These are phyloP conservation scores for Candida arabinofermentans DNA, from an alignment of 805 yeast species.

Conservation along the genomic window DNA sequence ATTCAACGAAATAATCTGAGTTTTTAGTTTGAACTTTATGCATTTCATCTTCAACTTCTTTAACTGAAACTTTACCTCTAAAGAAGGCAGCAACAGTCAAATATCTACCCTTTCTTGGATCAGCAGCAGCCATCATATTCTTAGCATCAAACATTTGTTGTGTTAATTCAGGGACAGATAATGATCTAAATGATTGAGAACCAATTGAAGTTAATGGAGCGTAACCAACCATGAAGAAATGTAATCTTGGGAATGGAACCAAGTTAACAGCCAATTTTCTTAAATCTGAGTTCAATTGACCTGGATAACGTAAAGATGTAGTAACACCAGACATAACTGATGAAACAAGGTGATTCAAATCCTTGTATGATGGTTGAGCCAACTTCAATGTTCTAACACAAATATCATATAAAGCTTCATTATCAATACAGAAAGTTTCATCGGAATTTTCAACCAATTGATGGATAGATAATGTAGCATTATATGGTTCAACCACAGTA, in stretches of 20 bases:
- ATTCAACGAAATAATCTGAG: constrained; percentile 82
- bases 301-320: constrained; percentile 90
- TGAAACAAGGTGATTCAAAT: constrained; percentile 78
- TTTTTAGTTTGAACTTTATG: constrained; percentile 77
- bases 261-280: constrained; percentile 91
- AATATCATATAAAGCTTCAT: constrained; percentile 88
- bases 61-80: constrained; percentile 88
- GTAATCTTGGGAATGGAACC: constrained; percentile 93
- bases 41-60: constrained; percentile 95
- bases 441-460: constrained; percentile 88
- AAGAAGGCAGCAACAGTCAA: constrained; percentile 91
- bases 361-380: constrained; percentile 71
- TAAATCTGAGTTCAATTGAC: constrained; percentile 89
- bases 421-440: constrained; percentile 93
- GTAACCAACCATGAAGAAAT: constrained; percentile 92
- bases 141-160: constrained; percentile 90
- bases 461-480: constrained; percentile 85
- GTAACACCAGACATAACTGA: constrained; percentile 95
- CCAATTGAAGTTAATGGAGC: constrained; percentile 86
- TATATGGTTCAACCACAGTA: constrained; percentile 93
- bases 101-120: constrained; percentile 87
- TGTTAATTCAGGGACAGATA: constrained; percentile 86
- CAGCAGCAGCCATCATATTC: constrained; percentile 95
- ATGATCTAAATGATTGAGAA: constrained; percentile 76
- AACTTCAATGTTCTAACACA: constrained; percentile 83